These are phyloP conservation scores for Tricholoma hemisulphureum DNA, from an alignment of 768 basidiomycete genomes.

Conservation along the genomic window DNA sequence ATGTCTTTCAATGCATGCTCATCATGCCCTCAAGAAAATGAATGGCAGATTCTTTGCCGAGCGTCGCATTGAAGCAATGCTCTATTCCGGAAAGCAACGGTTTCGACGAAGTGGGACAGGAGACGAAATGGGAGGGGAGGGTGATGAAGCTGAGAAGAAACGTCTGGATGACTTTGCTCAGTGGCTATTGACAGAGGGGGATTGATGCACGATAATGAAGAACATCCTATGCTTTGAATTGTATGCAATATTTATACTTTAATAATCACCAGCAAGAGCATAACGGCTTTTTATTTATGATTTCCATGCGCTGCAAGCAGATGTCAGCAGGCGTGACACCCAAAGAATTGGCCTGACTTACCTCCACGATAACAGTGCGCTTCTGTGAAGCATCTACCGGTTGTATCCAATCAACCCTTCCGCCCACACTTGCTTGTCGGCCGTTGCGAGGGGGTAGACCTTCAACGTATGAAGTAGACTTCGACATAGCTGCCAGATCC, in stretches of 20 bases:
- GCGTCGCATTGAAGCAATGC: constrained; percentile 73
- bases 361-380: constrained; percentile 70
- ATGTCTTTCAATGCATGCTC: neutral
- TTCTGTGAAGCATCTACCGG: constrained; percentile 42
- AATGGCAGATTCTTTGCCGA: constrained; percentile 89
- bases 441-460: constrained; percentile 37
- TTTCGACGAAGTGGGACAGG: constrained; percentile 74
- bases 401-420: constrained; percentile 48
- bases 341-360: constrained; percentile 21
- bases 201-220: constrained; percentile 37
- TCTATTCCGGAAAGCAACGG: constrained; percentile 79
- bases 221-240: constrained; percentile 13
- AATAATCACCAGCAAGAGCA: constrained; percentile 65
- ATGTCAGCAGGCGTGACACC: neutral
- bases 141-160: constrained; percentile 75
- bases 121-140: constrained; percentile 61
- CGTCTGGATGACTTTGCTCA: constrained; percentile 85
- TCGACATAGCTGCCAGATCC: constrained; percentile 71
- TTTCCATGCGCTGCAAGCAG: constrained; percentile 63
- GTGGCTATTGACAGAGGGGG: constrained; percentile 83
- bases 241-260: constrained; percentile 21
- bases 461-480: constrained; percentile 72
- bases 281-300: constrained; percentile 63
- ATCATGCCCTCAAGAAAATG: constrained; percentile 69
- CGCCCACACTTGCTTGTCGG: constrained; percentile 32